Base-by-base conservation (phyloP, 768 basidiomycete genomes). In the Auricularia heimuer region DNA sequence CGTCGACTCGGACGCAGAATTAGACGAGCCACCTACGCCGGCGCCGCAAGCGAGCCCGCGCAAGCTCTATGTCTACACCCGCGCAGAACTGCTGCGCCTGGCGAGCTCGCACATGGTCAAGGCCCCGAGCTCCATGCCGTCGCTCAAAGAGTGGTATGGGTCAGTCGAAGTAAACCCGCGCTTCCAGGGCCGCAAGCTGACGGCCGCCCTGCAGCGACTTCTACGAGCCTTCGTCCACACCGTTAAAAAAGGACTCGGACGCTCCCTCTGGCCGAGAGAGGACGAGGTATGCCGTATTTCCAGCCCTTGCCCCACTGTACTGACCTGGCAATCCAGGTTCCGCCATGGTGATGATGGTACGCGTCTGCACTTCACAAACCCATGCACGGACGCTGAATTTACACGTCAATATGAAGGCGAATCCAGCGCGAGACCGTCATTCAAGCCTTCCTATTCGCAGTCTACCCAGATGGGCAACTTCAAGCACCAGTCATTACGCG, bases 401-500 rank as follows among this genome's bases (percentile, higher is more conserved):
- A 60, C 54, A 29, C 60, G 18, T 42, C 39, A 14, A 7, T 8
- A 42, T 42, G 39, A 42, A 62, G 33, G 67, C 82, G 83, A 86
- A 75, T 75, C 80, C 63, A 74, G 84, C 56, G 71, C 83, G 11
- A 82, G 91, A 65, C 83, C 88, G 33, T 81, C 85, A 6, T 92
- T 91, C 71, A 84, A 89, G 36, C 82, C 89, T 12, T 79, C 84
- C 14, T 78, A 89, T 61, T 83, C 89, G 33, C 91, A 94, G 70
- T 89, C 90, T 34, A 90, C 92, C 42, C 91, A 93, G 77, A 94
- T 94, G 92, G 92, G 92, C 61, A 92, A 92, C 72, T 94, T 94
- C 75, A 90, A 91, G 72, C 92, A 93, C 71, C 92, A 94, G 69
- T 90, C 91, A 11, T 76, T 88, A 69, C 88, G 90, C 63, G 67